phyloP scores from a whole-genome alignment of 179 eudicot genomes.

The Heliamphora pulchella region DNA sequence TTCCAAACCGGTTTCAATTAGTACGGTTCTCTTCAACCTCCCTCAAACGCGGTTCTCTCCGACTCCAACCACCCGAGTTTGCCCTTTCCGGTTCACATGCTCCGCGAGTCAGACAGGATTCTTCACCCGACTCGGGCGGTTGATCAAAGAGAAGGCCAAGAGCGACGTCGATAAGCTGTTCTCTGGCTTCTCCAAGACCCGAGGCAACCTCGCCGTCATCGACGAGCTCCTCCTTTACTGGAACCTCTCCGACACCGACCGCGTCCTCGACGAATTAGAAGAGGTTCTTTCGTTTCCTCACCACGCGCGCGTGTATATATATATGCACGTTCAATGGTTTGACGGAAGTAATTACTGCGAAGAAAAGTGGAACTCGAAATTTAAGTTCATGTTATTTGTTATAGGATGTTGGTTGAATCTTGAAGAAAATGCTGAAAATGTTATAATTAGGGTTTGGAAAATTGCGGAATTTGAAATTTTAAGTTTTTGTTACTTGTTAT shows the following conservation, averaged over 20 bases:
- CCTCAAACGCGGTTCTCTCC: constrained; percentile 7
- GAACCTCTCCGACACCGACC: constrained; percentile 85
- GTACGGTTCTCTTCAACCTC: constrained; percentile 1
- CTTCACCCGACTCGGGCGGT: constrained; percentile 69
- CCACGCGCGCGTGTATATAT: too few relatives aligned
- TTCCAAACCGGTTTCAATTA: background rate
- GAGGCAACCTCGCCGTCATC: constrained; percentile 78
- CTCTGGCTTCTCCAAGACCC: constrained; percentile 85
- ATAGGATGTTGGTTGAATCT: too few relatives aligned
- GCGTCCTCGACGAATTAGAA: constrained; percentile 84
- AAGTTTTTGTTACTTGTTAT: too few relatives aligned
- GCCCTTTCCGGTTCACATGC: constrained; percentile 41
- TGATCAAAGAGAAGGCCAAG: constrained; percentile 85
- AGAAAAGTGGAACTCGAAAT: too few relatives aligned
- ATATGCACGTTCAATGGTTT: too few relatives aligned
- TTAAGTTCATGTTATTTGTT: too few relatives aligned
- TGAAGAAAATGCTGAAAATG: too few relatives aligned
- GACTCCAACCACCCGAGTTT: background rate
- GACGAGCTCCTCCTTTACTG: constrained; percentile 84
- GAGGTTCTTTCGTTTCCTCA: constrained; percentile 38
- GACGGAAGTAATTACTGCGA: too few relatives aligned
- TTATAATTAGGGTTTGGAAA: too few relatives aligned
- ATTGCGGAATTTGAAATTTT: too few relatives aligned
- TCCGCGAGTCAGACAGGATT: constrained; percentile 65
- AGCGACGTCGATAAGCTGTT: constrained; percentile 84